These are phyloP conservation scores for Epicoccum nigrum DNA, from an alignment of 2,329 filamentous ascomycete genomes.

Conservation along the genomic window DNA sequence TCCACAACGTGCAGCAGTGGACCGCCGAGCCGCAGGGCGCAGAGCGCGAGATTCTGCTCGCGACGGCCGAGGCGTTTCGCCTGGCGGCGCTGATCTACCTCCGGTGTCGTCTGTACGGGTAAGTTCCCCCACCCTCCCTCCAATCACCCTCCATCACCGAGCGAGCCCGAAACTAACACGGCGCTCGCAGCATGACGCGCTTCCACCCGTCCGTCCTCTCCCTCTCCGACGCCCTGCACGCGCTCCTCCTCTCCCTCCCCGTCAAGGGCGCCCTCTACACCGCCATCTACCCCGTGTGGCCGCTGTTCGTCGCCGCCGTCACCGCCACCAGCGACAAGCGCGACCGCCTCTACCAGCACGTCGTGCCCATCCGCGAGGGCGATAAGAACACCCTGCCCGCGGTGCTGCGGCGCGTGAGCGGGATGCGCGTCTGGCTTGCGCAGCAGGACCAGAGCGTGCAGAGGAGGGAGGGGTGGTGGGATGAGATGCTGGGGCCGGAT, in stretches of 20 bases:
- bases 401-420: constrained; percentile 39
- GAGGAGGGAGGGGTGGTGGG: constrained; percentile 40
- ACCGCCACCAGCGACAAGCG: constrained; percentile 41
- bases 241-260: constrained; percentile 34
- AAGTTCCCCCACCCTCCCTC: neutral
- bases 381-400: constrained; percentile 41
- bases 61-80: constrained; percentile 40
- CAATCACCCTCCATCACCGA: constrained; percentile 2
- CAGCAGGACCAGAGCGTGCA: constrained; percentile 32
- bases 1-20: constrained; percentile 39
- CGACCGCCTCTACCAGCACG: constrained; percentile 39
- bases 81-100: constrained; percentile 42
- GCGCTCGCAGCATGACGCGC: constrained; percentile 35
- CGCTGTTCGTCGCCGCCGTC: constrained; percentile 41
- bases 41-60: constrained; percentile 34
- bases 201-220: constrained; percentile 39
- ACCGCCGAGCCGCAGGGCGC: constrained; percentile 30
- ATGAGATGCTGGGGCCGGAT: constrained; percentile 40
- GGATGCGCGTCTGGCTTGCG: constrained; percentile 39
- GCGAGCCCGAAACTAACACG: no score
- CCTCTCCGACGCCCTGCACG: constrained; percentile 34
- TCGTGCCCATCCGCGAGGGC: constrained; percentile 40
- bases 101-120: constrained; percentile 41
- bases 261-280: constrained; percentile 43
- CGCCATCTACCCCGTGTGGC: constrained; percentile 43